phyloP scores from a whole-genome alignment of 352 stramenopile genomes.

The Pythium rishiriense region DNA sequence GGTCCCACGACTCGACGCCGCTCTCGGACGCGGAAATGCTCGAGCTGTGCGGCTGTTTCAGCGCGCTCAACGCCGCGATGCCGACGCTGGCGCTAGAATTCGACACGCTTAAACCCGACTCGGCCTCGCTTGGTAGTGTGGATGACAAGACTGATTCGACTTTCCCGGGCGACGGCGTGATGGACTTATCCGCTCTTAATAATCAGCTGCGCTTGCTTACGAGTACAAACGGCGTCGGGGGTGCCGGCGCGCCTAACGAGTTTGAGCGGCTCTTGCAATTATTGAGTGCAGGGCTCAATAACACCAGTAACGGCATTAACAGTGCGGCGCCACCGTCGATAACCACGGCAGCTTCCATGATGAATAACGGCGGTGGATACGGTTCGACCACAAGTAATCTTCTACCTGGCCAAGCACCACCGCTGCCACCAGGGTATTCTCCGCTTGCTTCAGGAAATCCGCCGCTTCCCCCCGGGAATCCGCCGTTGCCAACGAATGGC shows the following conservation, averaged over 20 bases:
- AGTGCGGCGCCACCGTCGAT: background rate
- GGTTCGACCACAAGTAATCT: background rate
- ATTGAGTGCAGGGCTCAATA: slow-evolving; percentile 2
- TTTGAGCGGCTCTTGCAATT: slow-evolving; percentile 16
- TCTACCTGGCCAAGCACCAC: background rate
- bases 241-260: background rate
- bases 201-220: slow-evolving; percentile 5
- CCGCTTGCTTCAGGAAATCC: background rate
- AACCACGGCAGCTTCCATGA: background rate
- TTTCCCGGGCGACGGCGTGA: background rate
- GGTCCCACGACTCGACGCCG: slow-evolving; percentile 6
- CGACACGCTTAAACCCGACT: background rate
- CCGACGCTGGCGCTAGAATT: slow-evolving; percentile 8
- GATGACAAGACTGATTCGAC: background rate
- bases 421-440: background rate
- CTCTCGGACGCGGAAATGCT: slow-evolving; percentile 13
- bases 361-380: background rate
- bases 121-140: background rate
- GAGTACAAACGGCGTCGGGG: background rate
- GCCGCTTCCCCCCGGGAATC: background rate
- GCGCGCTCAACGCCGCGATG: slow-evolving; percentile 6
- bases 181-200: slow-evolving; percentile 9
- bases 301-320: background rate
- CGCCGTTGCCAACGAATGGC: background rate
- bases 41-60: slow-evolving; percentile 16